Evolutionary conservation across 2,329 filamentous ascomycete species (phyloP).

Genomic region (Dendryphion nanum): DNA sequence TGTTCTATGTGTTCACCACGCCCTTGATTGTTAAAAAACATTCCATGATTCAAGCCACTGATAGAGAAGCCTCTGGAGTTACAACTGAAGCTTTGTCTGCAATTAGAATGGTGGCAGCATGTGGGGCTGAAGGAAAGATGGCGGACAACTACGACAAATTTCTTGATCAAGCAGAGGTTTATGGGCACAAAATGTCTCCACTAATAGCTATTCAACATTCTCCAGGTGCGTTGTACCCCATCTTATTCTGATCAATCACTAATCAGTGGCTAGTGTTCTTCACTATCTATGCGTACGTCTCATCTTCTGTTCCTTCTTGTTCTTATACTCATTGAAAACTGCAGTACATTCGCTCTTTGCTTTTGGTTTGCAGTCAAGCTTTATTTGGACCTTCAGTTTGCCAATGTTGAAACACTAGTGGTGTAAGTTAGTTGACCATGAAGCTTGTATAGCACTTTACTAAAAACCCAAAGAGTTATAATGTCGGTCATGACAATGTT

Average conservation of each 20-base stretch:
- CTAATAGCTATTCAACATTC: slow-evolving; percentile 11
- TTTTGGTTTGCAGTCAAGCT: slow-evolving; percentile 8
- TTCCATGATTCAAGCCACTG: slow-evolving; percentile 4
- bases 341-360: slow-evolving; percentile 6
- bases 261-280: slow-evolving; percentile 4
- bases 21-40: slow-evolving; percentile 12
- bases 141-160: slow-evolving; percentile 5
- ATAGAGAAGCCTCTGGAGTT: slow-evolving; percentile 10
- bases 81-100: slow-evolving; percentile 10
- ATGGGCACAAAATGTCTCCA: slow-evolving; percentile 8
- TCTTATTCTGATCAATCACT: not conserved
- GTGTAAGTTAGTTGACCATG: slow-evolving; percentile 3
- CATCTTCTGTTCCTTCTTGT: slow-evolving; percentile 25
- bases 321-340: no score
- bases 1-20: slow-evolving; percentile 7
- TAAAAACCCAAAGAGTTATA: no score
- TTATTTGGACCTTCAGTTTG: slow-evolving; percentile 2
- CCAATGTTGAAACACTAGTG: slow-evolving; percentile 5
- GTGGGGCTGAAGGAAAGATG: slow-evolving; percentile 12
- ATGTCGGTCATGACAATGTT: slow-evolving; percentile 9
- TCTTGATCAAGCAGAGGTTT: slow-evolving; percentile 3
- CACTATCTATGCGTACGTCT: slow-evolving; percentile 5
- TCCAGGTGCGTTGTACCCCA: slow-evolving; percentile 4
- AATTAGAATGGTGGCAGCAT: slow-evolving; percentile 14
- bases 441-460: no score